Base-by-base conservation (phyloP, 2,329 filamentous ascomycete species). In the Aspergillus carbonarius region DNA sequence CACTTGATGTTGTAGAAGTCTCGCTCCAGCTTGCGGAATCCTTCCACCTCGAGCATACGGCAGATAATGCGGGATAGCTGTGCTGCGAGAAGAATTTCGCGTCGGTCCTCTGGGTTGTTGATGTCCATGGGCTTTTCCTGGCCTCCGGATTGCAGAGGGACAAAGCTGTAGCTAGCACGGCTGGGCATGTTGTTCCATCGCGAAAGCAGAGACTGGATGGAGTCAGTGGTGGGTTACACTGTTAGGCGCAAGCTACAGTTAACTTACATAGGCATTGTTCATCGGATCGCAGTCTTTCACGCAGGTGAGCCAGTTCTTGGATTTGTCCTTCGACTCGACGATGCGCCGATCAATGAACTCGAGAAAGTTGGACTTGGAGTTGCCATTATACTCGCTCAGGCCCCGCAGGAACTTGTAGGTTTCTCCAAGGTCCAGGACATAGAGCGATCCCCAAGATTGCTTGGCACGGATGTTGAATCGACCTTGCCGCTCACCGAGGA, bases 151-250 rank as follows among this genome's bases (percentile, higher is more conserved):
- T 74, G 66, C 1, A 72, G 51, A 9, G 71, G 66, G 23, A 78
- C 70, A 51, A 78, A 75, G 44, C 73, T 76, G 61, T 79, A 79
- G 35, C 73, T 72, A 17, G 77, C 77, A 18, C 76, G 76, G 55
- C 76, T 79, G 7, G 78, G 77, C 78, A 79, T 80, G 61, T 78
- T 79, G 63, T 78, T 78, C 72, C 76, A 75, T 55, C 70, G 71
- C 8, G 76, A 78, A 15, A 79, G 74, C 5, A 78, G 66, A 35
- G 74, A 67, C 76, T 79, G 51, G 6, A 12, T 4, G 4, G 6
- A 8, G 18, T 37, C 40, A 35, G 30, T 15, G 25, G 15, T 5
- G 8, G 15, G 27, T 55, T 39, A 50, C 48, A 47, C 4, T 39
- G 13, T 27, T 27, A 15, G 5, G 18, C 13, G 8, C 7, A 30